Base-by-base conservation (phyloP, 2,329 filamentous ascomycete genomes). In the Epichloe hybrida region DNA sequence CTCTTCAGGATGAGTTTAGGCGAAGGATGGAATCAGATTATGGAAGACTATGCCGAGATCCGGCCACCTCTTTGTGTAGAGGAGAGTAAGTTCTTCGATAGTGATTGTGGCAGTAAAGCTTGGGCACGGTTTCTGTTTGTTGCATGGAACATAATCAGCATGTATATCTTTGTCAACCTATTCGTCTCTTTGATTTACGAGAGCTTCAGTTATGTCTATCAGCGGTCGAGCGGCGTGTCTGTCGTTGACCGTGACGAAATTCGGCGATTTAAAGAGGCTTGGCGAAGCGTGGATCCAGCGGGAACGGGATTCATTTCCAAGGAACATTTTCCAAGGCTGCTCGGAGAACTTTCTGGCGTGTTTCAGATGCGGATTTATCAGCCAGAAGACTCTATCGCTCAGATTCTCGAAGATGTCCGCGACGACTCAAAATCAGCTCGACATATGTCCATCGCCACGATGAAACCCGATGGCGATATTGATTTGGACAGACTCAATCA, bases 111-210 rank as follows among this genome's bases (percentile, higher is more conserved):
- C 52, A 95, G 91, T 69, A 79, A 82, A 48, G 78, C 81, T 39
- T 98, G 93, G 89, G 89, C 93, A 7, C 78, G 89, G 48, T 80
- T 83, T 36, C 74, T 98, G 9, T 98, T 98, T 71, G 89, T 97
- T 52, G 81, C 85, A 4, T 98, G 93, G 93, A 98, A 98, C 72
- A 91, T 98, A 61, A 78, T 98, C 68, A 97, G 91, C 85, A 98
- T 98, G 93, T 98, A 98, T 70, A 95, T 98, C 61, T 98, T 98
- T 62, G 91, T 97, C 63, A 96, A 91, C 62, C 72, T 98, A 63
- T 98, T 98, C 66, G 91, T 98, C 53, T 98, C 93, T 46, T 81
- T 98, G 65, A 98, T 98, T 59, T 98, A 94, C 70, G 93, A 98
- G 72, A 97, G 90, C 69, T 98, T 98, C 75, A 95, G 89, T 65